Base-by-base conservation (phyloP, 306 rosid species). In the Quercus variabilis region DNA sequence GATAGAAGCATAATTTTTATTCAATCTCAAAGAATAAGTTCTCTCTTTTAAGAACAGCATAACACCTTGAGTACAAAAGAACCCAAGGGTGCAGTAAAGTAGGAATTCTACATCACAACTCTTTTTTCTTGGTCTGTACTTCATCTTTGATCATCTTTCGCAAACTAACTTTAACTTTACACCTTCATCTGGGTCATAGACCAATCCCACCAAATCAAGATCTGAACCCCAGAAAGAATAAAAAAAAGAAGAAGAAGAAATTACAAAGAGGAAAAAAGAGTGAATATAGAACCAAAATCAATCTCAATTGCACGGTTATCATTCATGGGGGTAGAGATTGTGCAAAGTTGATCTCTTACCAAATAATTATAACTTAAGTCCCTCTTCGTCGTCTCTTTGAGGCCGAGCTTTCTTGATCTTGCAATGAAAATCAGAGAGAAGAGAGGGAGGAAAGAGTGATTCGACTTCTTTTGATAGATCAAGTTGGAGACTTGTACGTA, bases 321-420 rank as follows among this genome's bases (percentile, higher is more conserved):
- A 7, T 41, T 41, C 46, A 41, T 41, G 46, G 46, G 43, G 46
- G 46, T 2, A 41, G 46, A 41, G 11, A 21, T 2, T 15, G 10
- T 38, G 56, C 55, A 23, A 51, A 51, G 4, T 49, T 52, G 46
- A 8, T 75, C 31, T n/a, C 28, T 25, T 23, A 56, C 68, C 67
- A 25, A 41, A 60, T 59, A 59, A 38, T 25, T 52, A 76, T 41
- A 52, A 62, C 51, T 76, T 59, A 70, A 10, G 17, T 49, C 21
- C 26, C 30, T 64, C 7, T 12, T 21, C 21, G 26, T 76, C 52
- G 2, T 63, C 80, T 74, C 58, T 41, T 41, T 0, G 12, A 49
- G 54, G 82, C 74, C 90, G 86, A 82, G 81, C 77, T 80, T 85
- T 88, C 86, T 89, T 88, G 80, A 49, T 59, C 78, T 73, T 68